These are phyloP conservation scores for Dothideomycetes sp. DNA, from an alignment of 2,329 filamentous ascomycete species.

Conservation along the genomic window DNA sequence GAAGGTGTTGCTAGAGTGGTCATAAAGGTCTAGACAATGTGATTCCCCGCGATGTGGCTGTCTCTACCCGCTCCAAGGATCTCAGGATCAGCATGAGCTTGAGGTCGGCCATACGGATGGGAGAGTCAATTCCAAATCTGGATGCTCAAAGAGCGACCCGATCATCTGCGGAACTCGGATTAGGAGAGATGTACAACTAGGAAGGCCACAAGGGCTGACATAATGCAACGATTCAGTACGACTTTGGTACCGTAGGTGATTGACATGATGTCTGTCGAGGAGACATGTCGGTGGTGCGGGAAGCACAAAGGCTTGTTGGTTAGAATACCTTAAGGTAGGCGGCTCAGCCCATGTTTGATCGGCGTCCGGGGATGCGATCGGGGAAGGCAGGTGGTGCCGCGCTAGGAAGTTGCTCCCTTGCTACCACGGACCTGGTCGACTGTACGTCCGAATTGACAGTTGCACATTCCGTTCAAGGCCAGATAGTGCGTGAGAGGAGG, in stretches of 20 bases:
- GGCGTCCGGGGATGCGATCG: neutral
- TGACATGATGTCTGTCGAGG: no score
- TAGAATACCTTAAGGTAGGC: no score
- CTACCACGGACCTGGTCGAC: neutral
- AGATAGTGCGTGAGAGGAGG: neutral
- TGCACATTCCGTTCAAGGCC: neutral
- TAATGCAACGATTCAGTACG: no score
- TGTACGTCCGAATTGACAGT: slow-evolving; percentile 1
- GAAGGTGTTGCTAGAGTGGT: neutral
- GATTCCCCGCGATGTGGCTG: slow-evolving; percentile 2
- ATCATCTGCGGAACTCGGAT: no score
- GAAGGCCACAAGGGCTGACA: no score
- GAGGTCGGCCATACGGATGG: neutral
- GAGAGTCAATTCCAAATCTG: neutral
- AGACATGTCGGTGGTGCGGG: neutral
- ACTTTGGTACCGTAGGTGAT: neutral
- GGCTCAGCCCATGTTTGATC: neutral
- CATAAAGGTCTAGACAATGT: slow-evolving; percentile 1
- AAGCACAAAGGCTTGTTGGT: no score
- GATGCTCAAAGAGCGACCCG: no score
- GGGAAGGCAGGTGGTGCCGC: neutral
- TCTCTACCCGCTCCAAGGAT: neutral
- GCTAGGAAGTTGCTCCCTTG: slow-evolving; percentile 1
- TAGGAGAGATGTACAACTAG: no score
- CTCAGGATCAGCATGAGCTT: slow-evolving; percentile 1